phyloP scores from a whole-genome alignment of 495 filamentous ascomycete genomes.

The Amorphotheca resinae region DNA sequence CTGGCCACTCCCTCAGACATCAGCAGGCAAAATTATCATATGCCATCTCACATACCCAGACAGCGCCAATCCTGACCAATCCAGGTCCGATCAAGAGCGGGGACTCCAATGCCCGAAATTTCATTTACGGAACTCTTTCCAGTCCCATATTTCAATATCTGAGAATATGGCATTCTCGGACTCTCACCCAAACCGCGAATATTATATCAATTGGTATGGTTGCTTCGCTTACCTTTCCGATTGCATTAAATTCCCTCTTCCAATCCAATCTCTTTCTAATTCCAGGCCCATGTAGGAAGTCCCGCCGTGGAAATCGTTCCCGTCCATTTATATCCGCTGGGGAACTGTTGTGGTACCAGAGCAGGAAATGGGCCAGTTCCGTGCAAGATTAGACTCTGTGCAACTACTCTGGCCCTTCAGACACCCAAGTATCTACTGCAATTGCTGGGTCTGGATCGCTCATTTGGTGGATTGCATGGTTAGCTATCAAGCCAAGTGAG shows the following conservation, averaged over 20 bases:
- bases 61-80: slow-evolving; percentile 13
- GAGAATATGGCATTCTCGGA: slow-evolving; percentile 22
- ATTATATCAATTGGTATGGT: slow-evolving; percentile 32
- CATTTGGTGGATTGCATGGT: slow-evolving; percentile 5
- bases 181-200: slow-evolving; percentile 27
- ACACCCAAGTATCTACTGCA: slow-evolving; percentile 1
- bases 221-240: slow-evolving; percentile 15
- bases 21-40: slow-evolving; percentile 30
- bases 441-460: neutral
- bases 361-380: slow-evolving; percentile 37
- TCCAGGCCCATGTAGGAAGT: slow-evolving; percentile 5
- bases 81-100: slow-evolving; percentile 25
- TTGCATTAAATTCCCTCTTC: neutral
- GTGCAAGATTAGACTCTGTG: slow-evolving; percentile 29
- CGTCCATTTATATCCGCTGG: slow-evolving; percentile 34
- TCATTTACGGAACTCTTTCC: slow-evolving; percentile 32
- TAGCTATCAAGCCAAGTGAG: neutral
- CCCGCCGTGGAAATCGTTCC: slow-evolving; percentile 21
- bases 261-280: neutral
- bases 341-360: slow-evolving; percentile 36
- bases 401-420: neutral
- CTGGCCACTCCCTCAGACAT: slow-evolving; percentile 35
- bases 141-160: slow-evolving; percentile 21
- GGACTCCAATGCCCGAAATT: slow-evolving; percentile 25
- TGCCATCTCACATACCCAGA: slow-evolving; percentile 26